Evolutionary conservation across 2,329 filamentous ascomycete species (phyloP), one percentile per base, ranked within the genome.

Genomic region (Sporothrix phasma): DNA sequence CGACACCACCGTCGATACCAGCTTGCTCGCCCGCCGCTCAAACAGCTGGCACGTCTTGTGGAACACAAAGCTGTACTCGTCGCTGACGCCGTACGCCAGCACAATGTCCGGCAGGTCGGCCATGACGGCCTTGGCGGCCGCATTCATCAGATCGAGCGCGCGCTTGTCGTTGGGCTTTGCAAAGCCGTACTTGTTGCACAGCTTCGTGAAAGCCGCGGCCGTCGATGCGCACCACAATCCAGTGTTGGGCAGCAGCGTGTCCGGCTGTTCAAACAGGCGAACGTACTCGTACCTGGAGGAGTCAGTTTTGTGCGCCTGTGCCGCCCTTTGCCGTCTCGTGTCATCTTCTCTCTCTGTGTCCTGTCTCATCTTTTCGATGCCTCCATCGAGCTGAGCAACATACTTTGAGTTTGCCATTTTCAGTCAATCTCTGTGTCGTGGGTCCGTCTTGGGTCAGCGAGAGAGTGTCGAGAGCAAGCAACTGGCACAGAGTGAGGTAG

Each of bases 191-290:
- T 88, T 90, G 67, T 85, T 81, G 66, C 90, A 92, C 70, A 97
- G 85, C 91, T 96, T 97, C 71, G 92, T 94, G 76, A 99, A n/a
- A 99, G 19, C 92, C 92, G 68, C 93, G 84, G 26, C 94, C 94
- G 76, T 99, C 94, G 71, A 99, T 87, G 66, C 94, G 87, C 64
- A 99, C 87, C 22, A 97, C 91, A 64, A 97, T 88, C 92, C 92
- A 99, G 93, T 97, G 73, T 95, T 96, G 62, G 88, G 90, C 24
- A 97, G 81, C 46, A 99, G 78, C 54, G 77, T 76, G 72, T 97
- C 92, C 6, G 86, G 78, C 72, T 89, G 89, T 80, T 99, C 94
- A 72, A 97, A 97, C 56, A 80, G 77, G 73, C 90, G 90, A 68
- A 97, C 93, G 76, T 99, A 99, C 78, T 96, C 92, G 74, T 92